Conservation (phyloP, 73 alveolate species). For the Diophrys sp. region DNA sequence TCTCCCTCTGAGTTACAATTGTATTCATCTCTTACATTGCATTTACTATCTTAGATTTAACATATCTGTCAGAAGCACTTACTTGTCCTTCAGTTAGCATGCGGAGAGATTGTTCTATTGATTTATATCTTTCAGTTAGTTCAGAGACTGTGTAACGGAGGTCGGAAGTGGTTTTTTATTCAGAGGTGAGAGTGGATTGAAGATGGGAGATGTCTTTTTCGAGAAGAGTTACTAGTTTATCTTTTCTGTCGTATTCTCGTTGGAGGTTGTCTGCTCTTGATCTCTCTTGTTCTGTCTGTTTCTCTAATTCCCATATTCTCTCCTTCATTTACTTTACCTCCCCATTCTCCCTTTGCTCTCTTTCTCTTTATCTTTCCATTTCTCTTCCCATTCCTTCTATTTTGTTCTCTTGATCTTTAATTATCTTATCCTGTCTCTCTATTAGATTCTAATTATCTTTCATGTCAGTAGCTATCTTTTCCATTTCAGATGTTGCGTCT, state of each 20-base stretch:
- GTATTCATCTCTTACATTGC: neutral
- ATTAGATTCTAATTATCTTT: neutral
- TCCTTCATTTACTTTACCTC: neutral
- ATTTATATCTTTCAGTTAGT: neutral
- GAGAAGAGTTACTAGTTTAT: neutral
- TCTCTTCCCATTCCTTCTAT: neutral
- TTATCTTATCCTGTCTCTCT: neutral
- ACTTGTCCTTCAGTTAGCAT: neutral
- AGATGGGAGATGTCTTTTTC: neutral
- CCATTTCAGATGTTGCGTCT: neutral
- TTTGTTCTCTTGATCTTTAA: neutral
- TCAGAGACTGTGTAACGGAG: neutral
- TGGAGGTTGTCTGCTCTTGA: neutral
- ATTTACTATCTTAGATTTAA: neutral
- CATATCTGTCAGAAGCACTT: neutral
- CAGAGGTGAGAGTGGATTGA: no score
- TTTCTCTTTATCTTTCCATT: no score
- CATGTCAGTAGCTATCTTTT: neutral
- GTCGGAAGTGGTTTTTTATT: neutral
- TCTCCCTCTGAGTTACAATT: neutral
- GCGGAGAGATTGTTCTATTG: neutral
- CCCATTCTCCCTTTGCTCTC: neutral
- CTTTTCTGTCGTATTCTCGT: neutral
- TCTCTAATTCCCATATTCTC: neutral
- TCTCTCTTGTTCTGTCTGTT: neutral